Evolutionary conservation across 2,329 filamentous ascomycete genomes (phyloP).

Genomic region (Xylaria sp.): DNA sequence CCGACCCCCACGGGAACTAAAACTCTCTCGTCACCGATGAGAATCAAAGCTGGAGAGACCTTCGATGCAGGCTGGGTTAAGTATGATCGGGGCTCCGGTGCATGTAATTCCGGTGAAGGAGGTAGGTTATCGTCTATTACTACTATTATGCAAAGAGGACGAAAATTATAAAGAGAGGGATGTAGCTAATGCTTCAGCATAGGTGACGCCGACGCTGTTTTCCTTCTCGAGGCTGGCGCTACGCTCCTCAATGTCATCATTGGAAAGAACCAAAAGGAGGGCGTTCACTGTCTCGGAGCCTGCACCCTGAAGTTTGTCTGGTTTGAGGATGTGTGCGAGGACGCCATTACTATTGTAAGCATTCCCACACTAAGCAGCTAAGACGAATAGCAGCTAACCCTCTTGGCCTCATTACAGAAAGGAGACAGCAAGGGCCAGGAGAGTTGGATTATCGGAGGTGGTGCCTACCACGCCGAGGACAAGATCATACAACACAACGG

Average conservation of each 20-base stretch:
- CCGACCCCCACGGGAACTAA: constrained; percentile 45
- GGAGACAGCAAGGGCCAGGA: constrained; percentile 38
- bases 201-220: constrained; percentile 53
- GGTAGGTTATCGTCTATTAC: constrained; percentile 38
- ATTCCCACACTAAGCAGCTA: not conserved
- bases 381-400: not conserved
- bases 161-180: not conserved
- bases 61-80: constrained; percentile 52
- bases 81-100: constrained; percentile 52
- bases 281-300: constrained; percentile 51
- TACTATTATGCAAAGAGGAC: not conserved
- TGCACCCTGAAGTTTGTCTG: constrained; percentile 50
- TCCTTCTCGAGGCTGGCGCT: constrained; percentile 44
- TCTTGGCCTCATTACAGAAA: constrained; percentile 25
- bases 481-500: constrained; percentile 41
- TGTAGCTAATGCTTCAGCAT: not conserved
- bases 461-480: constrained; percentile 45
- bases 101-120: constrained; percentile 56
- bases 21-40: constrained; percentile 47
- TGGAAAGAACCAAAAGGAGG: constrained; percentile 53
- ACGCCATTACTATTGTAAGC: constrained; percentile 38
- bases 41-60: constrained; percentile 46
- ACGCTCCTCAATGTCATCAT: constrained; percentile 53
- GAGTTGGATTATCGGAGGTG: constrained; percentile 51
- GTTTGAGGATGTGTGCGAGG: constrained; percentile 54